Base-by-base conservation (phyloP, 2,329 filamentous ascomycete species). In the Fusarium sp. region DNA sequence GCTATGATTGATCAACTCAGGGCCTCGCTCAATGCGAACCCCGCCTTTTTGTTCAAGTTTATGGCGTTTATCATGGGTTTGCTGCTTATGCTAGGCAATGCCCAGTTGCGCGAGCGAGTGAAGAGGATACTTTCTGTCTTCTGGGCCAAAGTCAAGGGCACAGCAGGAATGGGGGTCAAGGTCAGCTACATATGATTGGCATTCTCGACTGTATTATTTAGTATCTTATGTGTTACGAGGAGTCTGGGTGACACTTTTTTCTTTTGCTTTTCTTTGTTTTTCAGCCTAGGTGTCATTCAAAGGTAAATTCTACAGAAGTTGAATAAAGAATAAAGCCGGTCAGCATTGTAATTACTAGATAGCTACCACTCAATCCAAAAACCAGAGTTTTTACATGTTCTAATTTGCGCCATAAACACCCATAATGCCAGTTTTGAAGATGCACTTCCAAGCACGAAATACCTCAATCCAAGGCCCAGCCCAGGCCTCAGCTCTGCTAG, bases 111-210 rank as follows among this genome's bases (percentile, higher is more conserved):
- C 43, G 90, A 97, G 72, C 88, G 92, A 70, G 80, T 98, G 38
- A 87, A 90, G 77, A 86, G 90, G 59, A 83, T 94, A 40, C 77
- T 97, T 45, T 88, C 87, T 42, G 84, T 87, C 29, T 90, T 89
- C 12, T 97, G 94, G 94, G 87, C 88, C 58, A 98, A 97, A 82
- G 83, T 97, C 43, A 90, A 88, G 78, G 87, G 90, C 47, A 98
- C 96, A 1, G 91, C 95, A 7, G 95, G 95, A 3, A 98, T 98
- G 95, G 96, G 95, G 4, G 92, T 97, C 70, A 98, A 98, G 83
- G 95, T 98, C 76, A 97, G 92, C 79, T 98, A 98, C 82, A 97
- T 99, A 65, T 98, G 81, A 75, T 59, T 43, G 53, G 25, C 58
- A 66, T 61, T 68, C 66, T 59, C 72, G 63, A 73, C 60, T 75